These are phyloP conservation scores for Phyllosticta capitalensis DNA, from an alignment of 2,329 filamentous ascomycete genomes.

Conservation along the genomic window DNA sequence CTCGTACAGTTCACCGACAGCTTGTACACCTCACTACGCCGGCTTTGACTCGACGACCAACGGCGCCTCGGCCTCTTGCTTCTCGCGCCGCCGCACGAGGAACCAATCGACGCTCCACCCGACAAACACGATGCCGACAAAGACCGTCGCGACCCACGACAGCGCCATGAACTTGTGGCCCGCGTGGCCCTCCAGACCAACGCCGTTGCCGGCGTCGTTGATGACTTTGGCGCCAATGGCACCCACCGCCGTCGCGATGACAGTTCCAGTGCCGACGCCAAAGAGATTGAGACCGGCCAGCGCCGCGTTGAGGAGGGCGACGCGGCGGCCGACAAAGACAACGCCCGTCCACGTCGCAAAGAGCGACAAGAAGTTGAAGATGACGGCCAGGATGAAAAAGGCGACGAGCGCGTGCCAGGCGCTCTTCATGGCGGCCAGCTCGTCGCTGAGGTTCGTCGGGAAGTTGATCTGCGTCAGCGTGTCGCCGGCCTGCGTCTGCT, in stretches of 20 bases:
- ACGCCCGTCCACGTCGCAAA: slow-evolving; percentile 37
- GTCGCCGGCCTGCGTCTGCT: slow-evolving; percentile 26
- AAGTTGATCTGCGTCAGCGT: slow-evolving; percentile 46
- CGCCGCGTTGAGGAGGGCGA: slow-evolving; percentile 42
- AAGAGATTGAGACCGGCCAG: slow-evolving; percentile 44
- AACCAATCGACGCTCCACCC: slow-evolving; percentile 24
- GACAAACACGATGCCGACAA: slow-evolving; percentile 30
- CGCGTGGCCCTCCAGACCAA: slow-evolving; percentile 40
- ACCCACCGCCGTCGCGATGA: slow-evolving; percentile 57
- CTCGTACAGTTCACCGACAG: no score
- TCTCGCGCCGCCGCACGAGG: slow-evolving; percentile 15
- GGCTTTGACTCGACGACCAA: no score
- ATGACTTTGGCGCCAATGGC: slow-evolving; percentile 44
- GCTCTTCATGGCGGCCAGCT: slow-evolving; percentile 41
- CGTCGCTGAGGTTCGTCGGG: slow-evolving; percentile 46
- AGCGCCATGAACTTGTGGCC: slow-evolving; percentile 48
- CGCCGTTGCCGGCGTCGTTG: slow-evolving; percentile 42
- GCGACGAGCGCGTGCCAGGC: slow-evolving; percentile 46
- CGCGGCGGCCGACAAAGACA: slow-evolving; percentile 22
- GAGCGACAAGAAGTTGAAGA: slow-evolving; percentile 41
- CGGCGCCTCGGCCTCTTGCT: not conserved
- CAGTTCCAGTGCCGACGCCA: slow-evolving; percentile 61
- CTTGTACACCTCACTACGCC: no score
- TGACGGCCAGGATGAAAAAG: slow-evolving; percentile 50
- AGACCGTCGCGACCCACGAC: slow-evolving; percentile 48